phyloP scores from a whole-genome alignment of 257 asterid genomes.

The Ajuga chamaepitys region DNA sequence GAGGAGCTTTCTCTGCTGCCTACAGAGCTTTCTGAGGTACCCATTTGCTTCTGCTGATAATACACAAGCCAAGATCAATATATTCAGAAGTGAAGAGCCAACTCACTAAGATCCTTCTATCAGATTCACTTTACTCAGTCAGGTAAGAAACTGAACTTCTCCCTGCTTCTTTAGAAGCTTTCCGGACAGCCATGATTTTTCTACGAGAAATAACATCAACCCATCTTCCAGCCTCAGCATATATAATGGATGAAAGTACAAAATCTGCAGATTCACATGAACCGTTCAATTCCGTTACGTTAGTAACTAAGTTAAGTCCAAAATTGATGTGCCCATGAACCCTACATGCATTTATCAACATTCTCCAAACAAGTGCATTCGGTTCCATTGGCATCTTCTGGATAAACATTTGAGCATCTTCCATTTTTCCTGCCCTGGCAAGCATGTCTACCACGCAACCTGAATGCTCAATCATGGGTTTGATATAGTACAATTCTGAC shows the following conservation, averaged over 20 bases:
- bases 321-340: slow-evolving; percentile 21
- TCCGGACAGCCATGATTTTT: slow-evolving; percentile 19
- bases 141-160: slow-evolving; percentile 19
- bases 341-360: slow-evolving; percentile 35
- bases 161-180: slow-evolving; percentile 22
- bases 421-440: slow-evolving; percentile 40
- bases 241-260: slow-evolving; percentile 27
- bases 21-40: background rate
- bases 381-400: slow-evolving; percentile 24
- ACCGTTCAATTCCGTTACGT: slow-evolving; percentile 6
- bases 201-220: slow-evolving; percentile 28
- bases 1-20: background rate
- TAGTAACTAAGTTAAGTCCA: slow-evolving; percentile 23
- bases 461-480: slow-evolving; percentile 32
- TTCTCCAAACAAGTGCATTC: slow-evolving; percentile 37
- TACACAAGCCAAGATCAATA: background rate
- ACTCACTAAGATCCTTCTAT: background rate
- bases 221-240: slow-evolving; percentile 45
- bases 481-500: slow-evolving; percentile 20
- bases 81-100: background rate
- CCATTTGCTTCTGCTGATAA: too few relatives aligned
- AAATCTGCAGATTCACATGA: slow-evolving; percentile 20
- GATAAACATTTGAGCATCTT: slow-evolving; percentile 31
- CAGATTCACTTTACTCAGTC: slow-evolving; percentile 6
- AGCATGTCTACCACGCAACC: slow-evolving; percentile 46